Evolutionary conservation across 768 basidiomycete species (phyloP), one percentile per base, ranked within the genome.

Genomic region (Cystofilobasidium ferigula): DNA sequence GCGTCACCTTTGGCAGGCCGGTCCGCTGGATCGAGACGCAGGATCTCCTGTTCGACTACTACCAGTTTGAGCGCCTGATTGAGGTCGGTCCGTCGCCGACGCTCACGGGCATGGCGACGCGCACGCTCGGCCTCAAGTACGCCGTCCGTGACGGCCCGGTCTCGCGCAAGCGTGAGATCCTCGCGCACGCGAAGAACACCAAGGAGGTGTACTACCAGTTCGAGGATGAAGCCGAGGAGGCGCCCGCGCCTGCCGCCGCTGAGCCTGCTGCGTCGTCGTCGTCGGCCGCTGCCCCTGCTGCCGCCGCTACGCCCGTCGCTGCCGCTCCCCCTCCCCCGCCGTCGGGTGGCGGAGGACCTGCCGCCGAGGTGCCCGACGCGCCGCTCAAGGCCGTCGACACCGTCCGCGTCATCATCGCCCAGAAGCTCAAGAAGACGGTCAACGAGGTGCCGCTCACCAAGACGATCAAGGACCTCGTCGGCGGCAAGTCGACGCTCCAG

Each of bases 21-120:
- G 94, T 99, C 24, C 87, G 93, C 58, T 99, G 95, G 95, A 99
- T 99, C 72, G 89, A 98, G 79, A 99, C 94, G 0, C 95, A 99
- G 74, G 95, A 99, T 73, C 82, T 88, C 30, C 82, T 99, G 64
- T 99, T 99, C 80, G 82, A 81, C 13, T 77, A 84, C 12, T 95
- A 84, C 80, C 80, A 81, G 53, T 95, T 95, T 72, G 94, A 97
- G 77, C 85, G 95, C 20, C 81, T 98, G 72, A 86, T 99, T 72
- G 95, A 99, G 75, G 79, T 99, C 61, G 95, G 95, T 36, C 95
- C 95, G 45, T 91, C 91, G 5, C 95, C 95, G 1, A 97, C 92
- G 13, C 82, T 99, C 62, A 90, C 89, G 13, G 94, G 92, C 38
- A 94, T 94, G 92, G 91, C 91, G 0, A 81, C 82, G 8, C 84